Evolutionary conservation across 192 early-diverging fungal species (phyloP), one percentile per base, ranked within the genome.

Genomic region (Coemansia guatemalensis): DNA sequence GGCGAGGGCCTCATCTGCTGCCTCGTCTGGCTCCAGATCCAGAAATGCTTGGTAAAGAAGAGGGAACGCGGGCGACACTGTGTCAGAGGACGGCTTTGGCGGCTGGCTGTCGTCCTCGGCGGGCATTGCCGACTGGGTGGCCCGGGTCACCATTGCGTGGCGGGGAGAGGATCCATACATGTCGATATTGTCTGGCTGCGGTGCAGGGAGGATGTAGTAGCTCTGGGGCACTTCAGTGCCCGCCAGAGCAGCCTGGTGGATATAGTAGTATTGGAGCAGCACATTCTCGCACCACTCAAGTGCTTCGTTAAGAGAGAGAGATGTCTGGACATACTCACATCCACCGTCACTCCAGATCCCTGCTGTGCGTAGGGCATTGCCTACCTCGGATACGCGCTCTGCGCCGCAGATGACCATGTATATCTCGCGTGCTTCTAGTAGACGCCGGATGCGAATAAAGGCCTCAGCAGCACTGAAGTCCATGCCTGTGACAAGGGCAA

Each of bases 201-300:
- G 75, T 7, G 68, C 48, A 2, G 77, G 50, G n/a, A 68, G 72
- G 60, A 71, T 52, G n/a, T 68, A 60, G 48, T 76, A 74, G 55
- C 29, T 57, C n/a, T 66, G 66, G 8, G 75, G 68, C 22, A 67
- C 59, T 18, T 62, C 68, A 39, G 62, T 56, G 18, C 58, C 69
- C 20, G 51, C 70, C 24, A 67, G 61, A 11, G 79, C 67, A 3
- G 74, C 82, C 56, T 80, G 80, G 39, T 85, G 85, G 48, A 75
- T 47, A 62, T 90, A 94, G 68, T 90, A 95, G 44, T 84, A 88
- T 63, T 85, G 81, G 53, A 98, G 78, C 12, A 98, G 61, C 30
- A 85, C 80, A 73, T 98, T 98, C 72, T 98, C 96, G 64, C 93
- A 96, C 85, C 89, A 95, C 74, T 98, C 96, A 21, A 98, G 83